Base-by-base conservation (phyloP, 139 green algal genomes). In the Axilococcus clingmanii region DNA sequence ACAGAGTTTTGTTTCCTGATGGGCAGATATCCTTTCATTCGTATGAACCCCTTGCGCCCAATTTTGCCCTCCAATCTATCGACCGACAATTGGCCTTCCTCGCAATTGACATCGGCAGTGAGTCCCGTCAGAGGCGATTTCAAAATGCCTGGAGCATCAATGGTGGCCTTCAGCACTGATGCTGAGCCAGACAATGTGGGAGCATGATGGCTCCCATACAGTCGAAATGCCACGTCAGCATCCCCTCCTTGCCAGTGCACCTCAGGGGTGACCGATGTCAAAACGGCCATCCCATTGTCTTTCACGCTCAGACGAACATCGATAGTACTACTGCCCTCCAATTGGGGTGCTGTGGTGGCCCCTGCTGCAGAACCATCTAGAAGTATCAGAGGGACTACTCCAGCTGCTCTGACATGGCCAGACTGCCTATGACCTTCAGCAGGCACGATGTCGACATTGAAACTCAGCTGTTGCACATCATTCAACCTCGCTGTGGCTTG, bases 231-330 rank as follows among this genome's bases (percentile, higher is more conserved):
- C 6, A 94, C 67, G 12, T 79, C 62, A 7, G 86, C 86, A 5
- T 40, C 43, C 25, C 87, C 87, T 28, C 53, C 49, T 41, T 77
- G 67, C 86, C 87, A 96, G 37, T 61, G 55, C 29, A 82, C 52
- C 23, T 76, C 78, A 1, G 84, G 82, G 3, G 66, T 34, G 7
- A 94, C 38, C 3, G 79, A 73, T 19, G 69, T 69, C 30, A 96
- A 43, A 14, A 96, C 64, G 30, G 56, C 53, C 79, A 96, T 86
- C 56, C 87, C 87, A 20, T 68, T 68, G 53, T 96, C 87, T 34
- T 74, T 72, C 8, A 95, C 71, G 24, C 24, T 56, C 51, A 86
- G 40, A 24, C 63, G 44, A 28, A 88, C 61, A 24, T 81, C 70
- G 37, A 86, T 17, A 25, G 19, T 32, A 24, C 45, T 22, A 22